Conservation (phyloP, 2,329 filamentous ascomycete genomes). For the Epicoccum nigrum region DNA sequence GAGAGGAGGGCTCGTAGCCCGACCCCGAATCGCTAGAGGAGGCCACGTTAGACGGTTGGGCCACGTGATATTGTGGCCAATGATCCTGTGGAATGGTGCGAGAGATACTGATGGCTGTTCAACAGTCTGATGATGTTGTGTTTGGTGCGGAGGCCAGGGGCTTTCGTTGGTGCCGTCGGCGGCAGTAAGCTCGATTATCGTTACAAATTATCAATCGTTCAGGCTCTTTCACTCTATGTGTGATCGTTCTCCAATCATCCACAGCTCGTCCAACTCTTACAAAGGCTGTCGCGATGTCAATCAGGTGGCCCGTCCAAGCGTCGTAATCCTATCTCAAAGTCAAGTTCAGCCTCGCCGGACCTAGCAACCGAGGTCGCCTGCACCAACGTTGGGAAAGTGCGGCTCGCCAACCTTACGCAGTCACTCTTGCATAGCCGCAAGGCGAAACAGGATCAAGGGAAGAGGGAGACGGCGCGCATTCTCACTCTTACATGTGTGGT, state of each 20-base stretch:
- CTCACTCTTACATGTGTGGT: constrained; percentile 34
- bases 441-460: constrained; percentile 16
- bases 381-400: constrained; percentile 9
- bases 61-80: constrained; percentile 14
- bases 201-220: too few species aligned
- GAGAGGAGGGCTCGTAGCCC: constrained; percentile 28
- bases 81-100: background rate
- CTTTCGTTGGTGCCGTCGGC: background rate
- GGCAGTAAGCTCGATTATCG: background rate
- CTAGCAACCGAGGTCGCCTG: constrained; percentile 7
- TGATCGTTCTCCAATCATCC: background rate
- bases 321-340: constrained; percentile 3
- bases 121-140: constrained; percentile 8
- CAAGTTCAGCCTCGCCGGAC: constrained; percentile 2
- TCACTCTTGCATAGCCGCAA: constrained; percentile 14
- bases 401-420: constrained; percentile 13
- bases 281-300: constrained; percentile 9
- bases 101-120: constrained; percentile 3
- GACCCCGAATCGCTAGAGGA: constrained; percentile 28
- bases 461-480: constrained; percentile 19
- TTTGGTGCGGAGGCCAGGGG: background rate
- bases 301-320: background rate
- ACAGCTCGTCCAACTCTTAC: constrained; percentile 2
- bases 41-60: constrained; percentile 26
- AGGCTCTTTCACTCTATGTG: background rate